Base-by-base conservation (phyloP, 345 rosid genomes). In the Eutrema japonicum region DNA sequence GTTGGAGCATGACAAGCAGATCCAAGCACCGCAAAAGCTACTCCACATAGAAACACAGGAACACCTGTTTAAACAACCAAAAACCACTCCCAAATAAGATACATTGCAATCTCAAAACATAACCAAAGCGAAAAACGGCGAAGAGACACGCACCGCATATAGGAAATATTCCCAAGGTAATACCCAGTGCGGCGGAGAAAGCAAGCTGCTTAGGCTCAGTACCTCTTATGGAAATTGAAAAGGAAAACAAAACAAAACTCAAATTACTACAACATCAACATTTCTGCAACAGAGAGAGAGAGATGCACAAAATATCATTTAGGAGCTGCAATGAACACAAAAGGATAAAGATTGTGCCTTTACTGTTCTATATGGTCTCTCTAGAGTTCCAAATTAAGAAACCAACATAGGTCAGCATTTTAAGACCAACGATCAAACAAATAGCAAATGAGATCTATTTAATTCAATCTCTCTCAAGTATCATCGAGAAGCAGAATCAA, bases 121-220 rank as follows among this genome's bases (percentile, higher is more conserved):
- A 29, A 30, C 22, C 12, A 29, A 32, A 18, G 36, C 29, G 8
- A 38, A 3, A 22, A 37, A 29, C 10, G 8, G 51, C 51, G 32
- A 54, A 64, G 14, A 64, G 2, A 74, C 0, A 58, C 68, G 73
- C 77, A 89, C 98, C 98, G 36, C 96, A 91, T 37, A 93, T 86
- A 2, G 97, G 98, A 71, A 93, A 93, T 33, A 93, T 47, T 51
- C 97, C 97, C 54, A 93, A 45, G 11, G 96, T 88, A 48, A 88
- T 69, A 32, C 98, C 98, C 54, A 91, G 78, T 70, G 98, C 94
- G 3, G 92, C 78, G 43, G 98, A 90, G 74, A 90, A 85, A 2
- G 97, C 98, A 71, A 93, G 76, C 74, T 91, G 94, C 83, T 82
- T 89, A 7, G 98, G 98, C 73, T 91, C 97, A 40, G 89, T 79